phyloP scores from a whole-genome alignment of 139 green algal species.

The Closterium sp. region DNA sequence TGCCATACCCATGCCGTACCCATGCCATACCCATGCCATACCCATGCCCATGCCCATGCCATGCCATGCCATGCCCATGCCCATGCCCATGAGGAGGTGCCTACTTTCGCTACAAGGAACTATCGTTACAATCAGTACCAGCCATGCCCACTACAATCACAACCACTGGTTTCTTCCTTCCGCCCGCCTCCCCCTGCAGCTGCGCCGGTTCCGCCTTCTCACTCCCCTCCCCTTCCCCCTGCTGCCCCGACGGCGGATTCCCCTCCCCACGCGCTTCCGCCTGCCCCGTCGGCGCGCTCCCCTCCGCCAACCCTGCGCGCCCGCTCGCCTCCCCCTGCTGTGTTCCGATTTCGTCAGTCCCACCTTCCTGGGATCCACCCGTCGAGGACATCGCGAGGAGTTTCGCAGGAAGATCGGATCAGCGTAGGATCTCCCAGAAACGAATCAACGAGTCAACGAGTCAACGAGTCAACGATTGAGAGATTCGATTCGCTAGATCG shows the following conservation, averaged over 20 bases:
- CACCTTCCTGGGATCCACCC: neutral
- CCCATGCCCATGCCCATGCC: too few species aligned
- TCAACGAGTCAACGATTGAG: neutral
- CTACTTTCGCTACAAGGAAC: too few species aligned
- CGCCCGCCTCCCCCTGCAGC: neutral
- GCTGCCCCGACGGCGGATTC: slow-evolving; percentile 1
- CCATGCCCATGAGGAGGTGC: too few species aligned
- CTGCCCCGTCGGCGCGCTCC: neutral
- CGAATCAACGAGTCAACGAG: neutral
- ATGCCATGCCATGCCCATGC: too few species aligned
- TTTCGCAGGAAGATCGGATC: neutral
- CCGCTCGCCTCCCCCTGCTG: neutral
- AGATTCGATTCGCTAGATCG: too few species aligned
- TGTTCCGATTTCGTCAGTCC: neutral
- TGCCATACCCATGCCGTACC: too few species aligned
- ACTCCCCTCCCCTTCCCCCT: neutral
- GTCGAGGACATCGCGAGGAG: too few species aligned
- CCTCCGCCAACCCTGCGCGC: neutral
- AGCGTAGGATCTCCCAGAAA: neutral
- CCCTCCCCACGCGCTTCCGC: neutral
- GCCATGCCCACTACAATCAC: slow-evolving; percentile 81
- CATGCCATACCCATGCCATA: too few species aligned
- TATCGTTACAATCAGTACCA: slow-evolving; percentile 46
- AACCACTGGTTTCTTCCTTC: slow-evolving; percentile 43
- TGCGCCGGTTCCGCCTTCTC: too few species aligned